phyloP scores from a whole-genome alignment of 2,329 filamentous ascomycete genomes.

The Claviceps africana region DNA sequence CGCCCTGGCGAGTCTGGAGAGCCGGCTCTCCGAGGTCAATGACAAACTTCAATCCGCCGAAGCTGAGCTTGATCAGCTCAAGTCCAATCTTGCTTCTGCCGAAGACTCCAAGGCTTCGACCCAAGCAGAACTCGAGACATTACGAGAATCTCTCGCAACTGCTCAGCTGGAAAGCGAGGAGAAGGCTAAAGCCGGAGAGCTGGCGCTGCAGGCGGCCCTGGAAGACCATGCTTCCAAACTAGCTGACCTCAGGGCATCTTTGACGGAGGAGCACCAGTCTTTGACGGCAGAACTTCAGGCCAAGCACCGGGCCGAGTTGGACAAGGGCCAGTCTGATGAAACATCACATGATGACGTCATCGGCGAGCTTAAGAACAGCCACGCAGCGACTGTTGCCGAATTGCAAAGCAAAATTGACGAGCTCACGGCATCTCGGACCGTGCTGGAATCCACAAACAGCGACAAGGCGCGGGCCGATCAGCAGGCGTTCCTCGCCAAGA shows the following conservation, averaged over 20 bases:
- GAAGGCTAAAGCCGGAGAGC: slow-evolving; percentile 20
- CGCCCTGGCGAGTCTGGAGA: slow-evolving; percentile 31
- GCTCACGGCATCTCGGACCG: slow-evolving; percentile 31
- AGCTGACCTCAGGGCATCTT: slow-evolving; percentile 32
- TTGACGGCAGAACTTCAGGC: slow-evolving; percentile 34
- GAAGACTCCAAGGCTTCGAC: slow-evolving; percentile 34
- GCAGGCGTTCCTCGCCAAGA: slow-evolving; percentile 29
- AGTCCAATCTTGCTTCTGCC: slow-evolving; percentile 34
- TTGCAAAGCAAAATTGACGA: slow-evolving; percentile 43
- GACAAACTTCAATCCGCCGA: slow-evolving; percentile 38
- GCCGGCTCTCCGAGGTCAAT: slow-evolving; percentile 32
- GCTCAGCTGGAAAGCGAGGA: slow-evolving; percentile 20
- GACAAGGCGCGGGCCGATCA: slow-evolving; percentile 30
- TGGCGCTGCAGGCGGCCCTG: slow-evolving; percentile 22
- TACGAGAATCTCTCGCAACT: slow-evolving; percentile 37
- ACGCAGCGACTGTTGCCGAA: slow-evolving; percentile 32
- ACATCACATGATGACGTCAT: slow-evolving; percentile 35
- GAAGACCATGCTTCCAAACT: slow-evolving; percentile 37
- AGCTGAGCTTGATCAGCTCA: slow-evolving; percentile 35
- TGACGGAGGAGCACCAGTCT: slow-evolving; percentile 36
- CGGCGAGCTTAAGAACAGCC: slow-evolving; percentile 33
- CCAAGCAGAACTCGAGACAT: slow-evolving; percentile 30
- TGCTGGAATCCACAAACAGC: slow-evolving; percentile 30
- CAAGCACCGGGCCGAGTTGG: slow-evolving; percentile 38
- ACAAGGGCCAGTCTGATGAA: slow-evolving; percentile 29